These are phyloP conservation scores for Mucuna pruriens DNA, from an alignment of 306 rosid genomes.

Conservation along the genomic window DNA sequence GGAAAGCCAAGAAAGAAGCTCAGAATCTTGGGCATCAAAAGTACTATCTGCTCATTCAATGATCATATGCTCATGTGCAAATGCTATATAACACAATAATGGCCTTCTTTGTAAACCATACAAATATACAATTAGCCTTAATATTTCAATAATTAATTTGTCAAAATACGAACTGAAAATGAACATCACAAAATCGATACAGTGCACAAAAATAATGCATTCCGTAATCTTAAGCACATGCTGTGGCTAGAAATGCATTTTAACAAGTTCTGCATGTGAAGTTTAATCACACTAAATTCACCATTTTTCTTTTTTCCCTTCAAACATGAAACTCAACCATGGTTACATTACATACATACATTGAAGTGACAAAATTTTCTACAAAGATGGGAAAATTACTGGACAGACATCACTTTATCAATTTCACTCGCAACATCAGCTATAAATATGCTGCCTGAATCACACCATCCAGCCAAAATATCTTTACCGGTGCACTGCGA, in stretches of 20 bases:
- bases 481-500: constrained; percentile 78
- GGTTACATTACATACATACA: constrained; percentile 2
- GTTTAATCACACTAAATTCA: neutral
- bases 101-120: constrained; percentile 14
- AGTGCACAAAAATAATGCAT: constrained; percentile 5
- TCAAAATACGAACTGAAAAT: constrained; percentile 12
- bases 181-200: constrained; percentile 13
- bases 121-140: constrained; percentile 18
- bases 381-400: constrained; percentile 19
- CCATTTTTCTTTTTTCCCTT: neutral
- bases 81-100: neutral
- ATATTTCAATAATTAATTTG: constrained; percentile 29
- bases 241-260: constrained; percentile 24
- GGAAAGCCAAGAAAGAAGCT: neutral
- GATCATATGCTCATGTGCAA: constrained; percentile 20
- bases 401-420: neutral
- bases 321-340: neutral
- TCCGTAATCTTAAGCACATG: constrained; percentile 15
- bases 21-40: constrained; percentile 13
- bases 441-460: constrained; percentile 79
- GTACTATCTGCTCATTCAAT: constrained; percentile 30
- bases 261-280: neutral
- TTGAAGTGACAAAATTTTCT: constrained; percentile 9
- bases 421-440: constrained; percentile 57
- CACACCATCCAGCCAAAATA: constrained; percentile 93